Evolutionary conservation across 1,284 basidiomycete genomes (phyloP).

Genomic region (Agaricales sp.): DNA sequence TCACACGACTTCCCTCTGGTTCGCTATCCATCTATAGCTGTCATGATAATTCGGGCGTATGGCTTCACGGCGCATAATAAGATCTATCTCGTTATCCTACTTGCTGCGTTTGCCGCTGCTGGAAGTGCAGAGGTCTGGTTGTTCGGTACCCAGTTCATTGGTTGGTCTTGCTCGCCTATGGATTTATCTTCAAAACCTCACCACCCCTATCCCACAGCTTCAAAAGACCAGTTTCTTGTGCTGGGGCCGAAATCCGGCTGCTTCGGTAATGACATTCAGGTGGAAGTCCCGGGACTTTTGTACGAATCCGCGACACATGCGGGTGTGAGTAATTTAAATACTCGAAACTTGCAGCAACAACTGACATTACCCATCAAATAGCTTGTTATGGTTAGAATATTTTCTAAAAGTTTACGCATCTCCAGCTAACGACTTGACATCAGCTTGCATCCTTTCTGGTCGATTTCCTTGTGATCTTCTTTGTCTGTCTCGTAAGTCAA

Average conservation of each 20-base stretch:
- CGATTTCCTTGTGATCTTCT: conserved; percentile 9
- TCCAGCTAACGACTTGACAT: conserved; percentile 4
- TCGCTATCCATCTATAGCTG: conserved; percentile 11
- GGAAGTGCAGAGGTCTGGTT: conserved; percentile 10
- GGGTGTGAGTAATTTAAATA: conserved; percentile 8
- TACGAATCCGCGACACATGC: conserved; percentile 3
- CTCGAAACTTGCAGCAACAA: not conserved
- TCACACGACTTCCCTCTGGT: too few species aligned
- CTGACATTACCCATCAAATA: not conserved
- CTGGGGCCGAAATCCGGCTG: conserved; percentile 9
- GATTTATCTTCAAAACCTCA: too few species aligned
- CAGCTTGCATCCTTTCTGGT: conserved; percentile 8
- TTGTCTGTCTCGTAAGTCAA: conserved; percentile 6
- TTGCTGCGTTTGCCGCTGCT: conserved; percentile 4
- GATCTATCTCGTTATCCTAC: conserved; percentile 11
- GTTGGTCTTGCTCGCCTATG: conserved; percentile 8
- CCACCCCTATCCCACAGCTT: conserved; percentile 6
- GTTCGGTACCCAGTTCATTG: conserved; percentile 8
- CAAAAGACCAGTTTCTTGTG: conserved; percentile 3
- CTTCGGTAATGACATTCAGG: conserved; percentile 9
- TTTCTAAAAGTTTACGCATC: not conserved
- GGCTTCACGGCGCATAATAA: conserved; percentile 17
- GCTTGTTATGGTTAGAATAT: not conserved
- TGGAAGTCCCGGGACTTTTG: not conserved
- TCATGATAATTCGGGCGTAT: conserved; percentile 18